Conservation (phyloP, 495 filamentous ascomycete species). For the Tuber melanosporum region DNA sequence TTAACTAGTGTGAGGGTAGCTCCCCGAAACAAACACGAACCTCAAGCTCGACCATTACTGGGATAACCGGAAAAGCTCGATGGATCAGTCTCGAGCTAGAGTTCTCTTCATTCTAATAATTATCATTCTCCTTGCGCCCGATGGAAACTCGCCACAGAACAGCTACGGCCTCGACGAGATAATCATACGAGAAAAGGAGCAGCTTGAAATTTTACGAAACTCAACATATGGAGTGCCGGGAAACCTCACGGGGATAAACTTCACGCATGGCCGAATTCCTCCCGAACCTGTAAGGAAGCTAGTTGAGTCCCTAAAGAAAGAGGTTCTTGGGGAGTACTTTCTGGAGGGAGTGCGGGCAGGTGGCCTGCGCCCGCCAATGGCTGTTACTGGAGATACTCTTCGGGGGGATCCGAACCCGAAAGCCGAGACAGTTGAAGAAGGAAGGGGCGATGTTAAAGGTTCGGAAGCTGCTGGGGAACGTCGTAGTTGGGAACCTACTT, state of each 20-base stretch:
- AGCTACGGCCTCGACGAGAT: constrained; percentile 29
- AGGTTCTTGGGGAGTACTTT: constrained; percentile 28
- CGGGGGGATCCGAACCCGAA: not conserved
- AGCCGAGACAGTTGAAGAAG: not conserved
- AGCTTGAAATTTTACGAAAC: constrained; percentile 36
- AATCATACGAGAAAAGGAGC: constrained; percentile 32
- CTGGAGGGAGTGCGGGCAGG: constrained; percentile 1
- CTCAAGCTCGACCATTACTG: constrained; percentile 11
- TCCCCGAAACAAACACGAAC: constrained; percentile 5
- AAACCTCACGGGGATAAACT: constrained; percentile 36
- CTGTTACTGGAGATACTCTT: not conserved
- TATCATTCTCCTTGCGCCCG: constrained; percentile 37
- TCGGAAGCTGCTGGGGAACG: constrained; percentile 5
- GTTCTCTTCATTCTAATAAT: constrained; percentile 37
- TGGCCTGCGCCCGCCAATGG: not conserved
- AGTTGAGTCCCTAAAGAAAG: constrained; percentile 26
- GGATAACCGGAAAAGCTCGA: constrained; percentile 15
- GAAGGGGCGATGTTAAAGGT: not conserved
- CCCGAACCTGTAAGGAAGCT: constrained; percentile 25
- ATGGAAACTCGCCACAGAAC: constrained; percentile 29
- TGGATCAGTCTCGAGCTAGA: constrained; percentile 39
- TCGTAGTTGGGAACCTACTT: constrained; percentile 1
- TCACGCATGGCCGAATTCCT: constrained; percentile 18
- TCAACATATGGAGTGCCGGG: constrained; percentile 39
- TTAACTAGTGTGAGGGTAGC: not conserved